Percentiles rank a stretch among this genome's conserved stretches.
phyloP scores from a whole-genome alignment of 345 rosid genomes.

The Euclidium syriacum region DNA sequence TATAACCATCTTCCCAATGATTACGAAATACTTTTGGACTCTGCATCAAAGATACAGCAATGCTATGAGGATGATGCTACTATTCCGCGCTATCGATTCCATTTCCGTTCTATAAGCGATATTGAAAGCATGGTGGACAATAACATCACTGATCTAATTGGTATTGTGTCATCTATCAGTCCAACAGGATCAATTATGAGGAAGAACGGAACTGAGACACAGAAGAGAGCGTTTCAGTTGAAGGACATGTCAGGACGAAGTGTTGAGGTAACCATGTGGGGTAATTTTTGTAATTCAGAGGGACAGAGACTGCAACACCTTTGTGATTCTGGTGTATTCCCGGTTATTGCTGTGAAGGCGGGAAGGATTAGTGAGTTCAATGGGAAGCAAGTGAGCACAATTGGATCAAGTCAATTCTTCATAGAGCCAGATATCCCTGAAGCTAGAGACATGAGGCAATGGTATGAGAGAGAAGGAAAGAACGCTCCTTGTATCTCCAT shows the following conservation, averaged over 20 bases:
- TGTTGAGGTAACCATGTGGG: conserved; percentile 91
- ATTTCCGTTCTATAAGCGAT: conserved; percentile 61
- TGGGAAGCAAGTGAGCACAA: conserved; percentile 77
- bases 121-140: conserved; percentile 71
- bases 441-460: conserved; percentile 56
- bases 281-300: conserved; percentile 62
- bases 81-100: conserved; percentile 69
- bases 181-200: conserved; percentile 60
- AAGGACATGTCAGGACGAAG: conserved; percentile 83
- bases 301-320: conserved; percentile 67
- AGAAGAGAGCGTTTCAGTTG: conserved; percentile 71
- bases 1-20: conserved; percentile 85
- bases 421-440: conserved; percentile 75
- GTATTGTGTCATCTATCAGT: conserved; percentile 56
- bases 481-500: conserved; percentile 52
- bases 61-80: conserved; percentile 66
- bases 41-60: conserved; percentile 53
- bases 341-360: conserved; percentile 76
- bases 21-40: conserved; percentile 64
- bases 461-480: conserved; percentile 79
- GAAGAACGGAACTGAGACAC: conserved; percentile 72
- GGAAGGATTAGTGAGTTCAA: conserved; percentile 73
- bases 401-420: conserved; percentile 62
- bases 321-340: conserved; percentile 74
- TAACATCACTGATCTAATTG: conserved; percentile 57